Conservation (phyloP, 2,329 filamentous ascomycete genomes). For the Fusarium newnesense region DNA sequence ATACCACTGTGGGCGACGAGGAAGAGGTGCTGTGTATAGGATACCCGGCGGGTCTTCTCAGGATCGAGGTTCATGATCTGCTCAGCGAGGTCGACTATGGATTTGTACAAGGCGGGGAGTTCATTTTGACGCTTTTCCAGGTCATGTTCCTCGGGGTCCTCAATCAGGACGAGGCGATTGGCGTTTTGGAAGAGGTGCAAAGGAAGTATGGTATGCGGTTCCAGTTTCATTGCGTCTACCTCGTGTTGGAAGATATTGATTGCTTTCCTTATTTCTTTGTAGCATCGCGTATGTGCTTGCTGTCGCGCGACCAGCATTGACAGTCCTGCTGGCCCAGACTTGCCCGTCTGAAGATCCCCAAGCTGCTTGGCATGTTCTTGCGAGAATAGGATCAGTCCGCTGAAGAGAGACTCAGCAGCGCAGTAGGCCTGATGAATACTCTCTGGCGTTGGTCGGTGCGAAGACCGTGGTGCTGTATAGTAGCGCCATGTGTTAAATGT, state of each 20-base stretch:
- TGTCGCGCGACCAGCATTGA: not conserved
- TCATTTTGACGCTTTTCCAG: not conserved
- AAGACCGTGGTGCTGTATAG: not conserved
- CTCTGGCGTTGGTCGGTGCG: not conserved
- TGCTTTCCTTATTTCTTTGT: constrained; percentile 1
- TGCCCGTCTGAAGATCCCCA: not conserved
- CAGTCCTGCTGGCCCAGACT: not conserved
- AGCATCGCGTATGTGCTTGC: not conserved
- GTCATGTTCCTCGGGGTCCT: constrained; percentile 16
- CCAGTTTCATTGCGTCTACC: not conserved
- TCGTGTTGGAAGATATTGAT: not conserved
- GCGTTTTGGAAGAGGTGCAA: not conserved
- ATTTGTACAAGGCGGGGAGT: not conserved
- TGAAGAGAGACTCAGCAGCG: constrained; percentile 3
- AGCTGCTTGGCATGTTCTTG: constrained; percentile 7
- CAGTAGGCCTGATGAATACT: not conserved
- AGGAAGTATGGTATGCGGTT: not conserved
- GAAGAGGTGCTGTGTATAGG: not conserved
- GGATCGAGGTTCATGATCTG: not conserved
- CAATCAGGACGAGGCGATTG: not conserved
- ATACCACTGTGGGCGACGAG: constrained; percentile 6
- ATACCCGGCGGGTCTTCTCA: not conserved
- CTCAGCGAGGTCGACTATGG: not conserved
- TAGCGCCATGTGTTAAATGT: constrained; percentile 3
- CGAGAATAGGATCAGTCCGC: not conserved